Conservation (phyloP, 2,329 filamentous ascomycete species). For the Cladorrhinum sp. region DNA sequence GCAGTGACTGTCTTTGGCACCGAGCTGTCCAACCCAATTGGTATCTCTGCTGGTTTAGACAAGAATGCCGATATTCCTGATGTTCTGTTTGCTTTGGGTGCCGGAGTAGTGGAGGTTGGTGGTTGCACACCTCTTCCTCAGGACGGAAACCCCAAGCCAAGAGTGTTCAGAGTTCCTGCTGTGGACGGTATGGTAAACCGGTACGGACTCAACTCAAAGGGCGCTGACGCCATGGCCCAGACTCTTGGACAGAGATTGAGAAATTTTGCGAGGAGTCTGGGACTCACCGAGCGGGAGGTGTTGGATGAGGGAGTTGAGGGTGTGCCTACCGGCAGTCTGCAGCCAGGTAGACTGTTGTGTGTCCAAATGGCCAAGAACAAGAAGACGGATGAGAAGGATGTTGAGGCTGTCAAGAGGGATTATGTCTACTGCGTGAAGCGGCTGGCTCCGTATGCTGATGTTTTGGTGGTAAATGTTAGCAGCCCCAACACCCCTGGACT, state of each 20-base stretch:
- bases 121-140: conserved; percentile 87
- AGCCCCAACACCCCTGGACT: conserved; percentile 94
- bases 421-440: conserved; percentile 88
- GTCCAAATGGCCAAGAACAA: conserved; percentile 99
- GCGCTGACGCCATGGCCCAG: conserved; percentile 82
- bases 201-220: conserved; percentile 90
- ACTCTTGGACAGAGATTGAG: conserved; percentile 74
- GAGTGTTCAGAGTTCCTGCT: conserved; percentile 81
- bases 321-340: conserved; percentile 80
- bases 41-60: conserved; percentile 92
- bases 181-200: conserved; percentile 91
- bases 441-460: conserved; percentile 84
- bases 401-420: conserved; percentile 73
- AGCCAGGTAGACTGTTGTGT: conserved; percentile 71
- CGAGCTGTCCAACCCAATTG: conserved; percentile 78
- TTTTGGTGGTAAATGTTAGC: conserved; percentile 97
- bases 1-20: conserved; percentile 67
- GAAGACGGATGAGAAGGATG: conserved; percentile 77
- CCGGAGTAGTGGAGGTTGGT: conserved; percentile 86
- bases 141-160: conserved; percentile 79
- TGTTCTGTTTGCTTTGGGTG: conserved; percentile 77
- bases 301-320: conserved; percentile 67
- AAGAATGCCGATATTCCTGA: conserved; percentile 90
- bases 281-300: conserved; percentile 69
- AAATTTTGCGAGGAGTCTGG: conserved; percentile 68